A percentile compares a stretch with the other conserved stretches of the same genome.
Conservation (phyloP, 305 asterid species). For the Withania somnifera region DNA sequence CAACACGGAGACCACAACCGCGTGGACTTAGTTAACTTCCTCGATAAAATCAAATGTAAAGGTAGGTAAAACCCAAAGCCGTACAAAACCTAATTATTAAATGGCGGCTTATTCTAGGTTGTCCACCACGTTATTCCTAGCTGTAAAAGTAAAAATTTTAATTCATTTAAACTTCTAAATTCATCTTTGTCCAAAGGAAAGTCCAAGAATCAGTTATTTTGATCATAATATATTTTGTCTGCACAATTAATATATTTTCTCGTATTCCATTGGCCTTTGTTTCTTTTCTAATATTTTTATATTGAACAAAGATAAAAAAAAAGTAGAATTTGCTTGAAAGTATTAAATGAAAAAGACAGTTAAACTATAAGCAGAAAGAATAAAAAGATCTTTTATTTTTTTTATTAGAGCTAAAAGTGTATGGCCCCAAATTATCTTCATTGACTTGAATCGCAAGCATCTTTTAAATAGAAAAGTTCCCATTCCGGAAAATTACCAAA, state of each 20-base stretch:
- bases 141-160: slow-evolving; percentile 29
- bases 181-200: background rate
- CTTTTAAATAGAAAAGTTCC: background rate
- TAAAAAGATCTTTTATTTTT: too few species aligned
- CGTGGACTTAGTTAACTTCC: background rate
- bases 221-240: background rate
- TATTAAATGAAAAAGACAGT: background rate
- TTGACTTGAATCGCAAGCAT: background rate
- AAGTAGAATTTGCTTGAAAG: background rate
- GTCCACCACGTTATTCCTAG: slow-evolving; percentile 64
- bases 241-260: background rate
- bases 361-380: too few species aligned
- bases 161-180: background rate
- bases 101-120: slow-evolving; percentile 62
- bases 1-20: slow-evolving; percentile 1
- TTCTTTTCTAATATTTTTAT: background rate
- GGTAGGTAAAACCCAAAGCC: slow-evolving; percentile 51
- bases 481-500: background rate
- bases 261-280: background rate
- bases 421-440: background rate
- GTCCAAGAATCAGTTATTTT: background rate
- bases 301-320: background rate
- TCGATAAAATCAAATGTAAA: slow-evolving; percentile 14
- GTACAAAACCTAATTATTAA: slow-evolving; percentile 40
- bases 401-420: too few species aligned